phyloP scores from a whole-genome alignment of 805 yeast genomes.

The Tetrapisispora iriomotensis region DNA sequence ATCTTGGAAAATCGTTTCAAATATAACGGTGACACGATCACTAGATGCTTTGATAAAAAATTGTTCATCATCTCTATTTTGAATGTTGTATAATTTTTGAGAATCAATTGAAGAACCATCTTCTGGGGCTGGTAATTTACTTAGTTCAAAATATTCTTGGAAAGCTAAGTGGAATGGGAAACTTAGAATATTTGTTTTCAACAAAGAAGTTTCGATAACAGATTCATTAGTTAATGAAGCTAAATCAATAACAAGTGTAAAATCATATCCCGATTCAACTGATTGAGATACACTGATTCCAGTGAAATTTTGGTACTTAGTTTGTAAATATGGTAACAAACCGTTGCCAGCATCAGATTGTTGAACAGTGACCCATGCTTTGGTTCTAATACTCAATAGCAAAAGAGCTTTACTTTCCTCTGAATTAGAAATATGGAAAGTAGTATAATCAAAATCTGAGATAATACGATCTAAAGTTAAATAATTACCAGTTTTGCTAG shows the following conservation, averaged over 20 bases:
- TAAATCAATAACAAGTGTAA: slow-evolving; percentile 62
- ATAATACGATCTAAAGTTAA: slow-evolving; percentile 67
- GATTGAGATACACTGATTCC: slow-evolving; percentile 16
- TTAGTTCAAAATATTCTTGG: slow-evolving; percentile 60
- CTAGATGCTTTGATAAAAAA: slow-evolving; percentile 85
- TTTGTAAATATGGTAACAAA: slow-evolving; percentile 14
- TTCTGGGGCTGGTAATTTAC: slow-evolving; percentile 28
- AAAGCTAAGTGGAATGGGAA: slow-evolving; percentile 90
- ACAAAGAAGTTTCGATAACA: slow-evolving; percentile 55
- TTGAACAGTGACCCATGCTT: slow-evolving; percentile 25
- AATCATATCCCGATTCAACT: slow-evolving; percentile 70
- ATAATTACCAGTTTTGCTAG: slow-evolving; percentile 19
- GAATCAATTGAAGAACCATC: slow-evolving; percentile 16
- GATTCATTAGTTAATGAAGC: slow-evolving; percentile 43
- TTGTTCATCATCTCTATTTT: slow-evolving; percentile 88
- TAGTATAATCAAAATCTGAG: slow-evolving; percentile 92
- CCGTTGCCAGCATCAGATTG: slow-evolving; percentile 12
- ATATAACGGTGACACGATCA: slow-evolving; percentile 94
- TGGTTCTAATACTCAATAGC: slow-evolving; percentile 23
- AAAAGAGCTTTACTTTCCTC: slow-evolving; percentile 53
- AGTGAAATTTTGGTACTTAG: slow-evolving; percentile 12
- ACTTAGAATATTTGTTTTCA: slow-evolving; percentile 82
- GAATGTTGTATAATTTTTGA: slow-evolving; percentile 34
- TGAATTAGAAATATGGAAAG: slow-evolving; percentile 73
- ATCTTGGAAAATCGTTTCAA: slow-evolving; percentile 89